phyloP scores from a whole-genome alignment of 495 filamentous ascomycete genomes.

The Penicillium subrubescens region DNA sequence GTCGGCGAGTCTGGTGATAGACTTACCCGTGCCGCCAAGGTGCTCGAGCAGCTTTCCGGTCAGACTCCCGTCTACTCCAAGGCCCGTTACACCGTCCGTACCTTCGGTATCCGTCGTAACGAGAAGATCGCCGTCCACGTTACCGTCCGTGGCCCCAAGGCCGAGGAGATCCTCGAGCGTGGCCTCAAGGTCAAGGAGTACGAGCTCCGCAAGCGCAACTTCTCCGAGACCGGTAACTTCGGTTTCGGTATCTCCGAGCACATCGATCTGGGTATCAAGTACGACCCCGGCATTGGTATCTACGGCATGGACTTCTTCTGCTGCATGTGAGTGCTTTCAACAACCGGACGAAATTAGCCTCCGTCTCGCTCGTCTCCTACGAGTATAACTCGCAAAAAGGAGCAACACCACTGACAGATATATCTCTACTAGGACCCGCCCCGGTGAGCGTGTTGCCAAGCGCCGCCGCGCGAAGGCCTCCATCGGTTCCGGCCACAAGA shows the following conservation, averaged over 20 bases:
- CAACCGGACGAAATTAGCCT: background rate
- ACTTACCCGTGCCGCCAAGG: slow-evolving; percentile 99
- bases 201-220: slow-evolving; percentile 98
- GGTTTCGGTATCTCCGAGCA: slow-evolving; percentile 99
- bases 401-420: slow-evolving; percentile 24
- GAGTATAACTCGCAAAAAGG: background rate
- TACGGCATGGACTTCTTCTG: slow-evolving; percentile 99
- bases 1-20: slow-evolving; percentile 99
- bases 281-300: slow-evolving; percentile 98
- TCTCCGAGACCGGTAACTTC: slow-evolving; percentile 99
- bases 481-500: slow-evolving; percentile 87
- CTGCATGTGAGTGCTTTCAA: slow-evolving; percentile 76
- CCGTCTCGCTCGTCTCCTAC: background rate
- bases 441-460: slow-evolving; percentile 95
- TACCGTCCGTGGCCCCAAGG: slow-evolving; percentile 99
- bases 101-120: slow-evolving; percentile 99
- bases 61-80: slow-evolving; percentile 99
- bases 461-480: slow-evolving; percentile 84
- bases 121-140: slow-evolving; percentile 99
- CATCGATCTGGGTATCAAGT: slow-evolving; percentile 99
- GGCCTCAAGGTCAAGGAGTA: slow-evolving; percentile 99
- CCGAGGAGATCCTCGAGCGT: slow-evolving; percentile 99
- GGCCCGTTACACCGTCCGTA: slow-evolving; percentile 99
- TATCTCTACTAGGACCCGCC: slow-evolving; percentile 68
- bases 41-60: slow-evolving; percentile 98